Conservation (phyloP, 768 basidiomycete species). For the Pleurotus salmoneostramineus region DNA sequence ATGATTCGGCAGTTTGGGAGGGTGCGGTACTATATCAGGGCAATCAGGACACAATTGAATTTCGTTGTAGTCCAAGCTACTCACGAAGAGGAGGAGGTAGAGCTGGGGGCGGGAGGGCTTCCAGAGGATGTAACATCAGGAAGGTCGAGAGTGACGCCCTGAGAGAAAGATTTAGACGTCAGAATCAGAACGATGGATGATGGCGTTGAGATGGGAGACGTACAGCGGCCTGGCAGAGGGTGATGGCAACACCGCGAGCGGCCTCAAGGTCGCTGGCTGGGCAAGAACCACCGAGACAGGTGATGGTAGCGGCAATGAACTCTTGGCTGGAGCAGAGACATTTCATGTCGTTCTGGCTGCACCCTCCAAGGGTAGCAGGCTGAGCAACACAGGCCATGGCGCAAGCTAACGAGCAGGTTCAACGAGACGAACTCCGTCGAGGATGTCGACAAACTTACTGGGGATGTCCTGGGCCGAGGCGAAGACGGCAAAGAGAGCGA, state of each 20-base stretch:
- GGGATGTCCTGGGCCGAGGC: conserved; percentile 35
- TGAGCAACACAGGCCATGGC: conserved; percentile 6
- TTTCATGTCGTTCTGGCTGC: conserved; percentile 12
- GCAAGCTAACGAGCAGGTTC: neutral
- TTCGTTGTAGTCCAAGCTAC: neutral
- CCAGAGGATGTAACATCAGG: neutral
- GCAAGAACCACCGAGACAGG: conserved; percentile 16
- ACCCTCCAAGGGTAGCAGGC: conserved; percentile 8
- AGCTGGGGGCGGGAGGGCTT: neutral
- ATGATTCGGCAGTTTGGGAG: neutral
- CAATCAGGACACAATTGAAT: neutral
- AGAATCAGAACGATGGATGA: neutral
- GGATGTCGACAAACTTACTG: conserved; percentile 19
- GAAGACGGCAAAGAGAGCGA: conserved; percentile 35
- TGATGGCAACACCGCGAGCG: conserved; percentile 13
- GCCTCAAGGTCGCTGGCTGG: conserved; percentile 16
- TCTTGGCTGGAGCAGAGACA: conserved; percentile 12
- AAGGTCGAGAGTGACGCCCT: conserved; percentile 7
- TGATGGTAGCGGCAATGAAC: conserved; percentile 12
- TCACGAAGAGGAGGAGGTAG: neutral
- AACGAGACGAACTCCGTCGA: neutral
- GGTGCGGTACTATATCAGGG: neutral
- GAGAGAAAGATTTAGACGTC: too few species aligned
- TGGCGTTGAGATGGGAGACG: neutral
- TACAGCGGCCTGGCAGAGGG: neutral